phyloP scores from a whole-genome alignment of 106 monocot genomes.

The Chionographis japonica region DNA sequence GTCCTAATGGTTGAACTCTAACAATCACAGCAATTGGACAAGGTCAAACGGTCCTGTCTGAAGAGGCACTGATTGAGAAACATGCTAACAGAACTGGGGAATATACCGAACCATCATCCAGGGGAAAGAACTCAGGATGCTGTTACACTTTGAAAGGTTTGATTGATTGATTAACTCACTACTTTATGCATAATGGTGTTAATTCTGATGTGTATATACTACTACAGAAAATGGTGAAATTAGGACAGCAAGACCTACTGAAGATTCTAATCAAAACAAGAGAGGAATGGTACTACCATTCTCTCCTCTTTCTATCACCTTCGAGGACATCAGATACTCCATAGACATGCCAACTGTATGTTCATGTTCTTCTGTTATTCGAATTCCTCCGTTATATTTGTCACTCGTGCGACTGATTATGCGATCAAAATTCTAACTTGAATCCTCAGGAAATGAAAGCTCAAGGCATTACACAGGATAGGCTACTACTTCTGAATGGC shows the following conservation, averaged over 20 bases:
- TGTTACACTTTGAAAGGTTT: too few relatives aligned
- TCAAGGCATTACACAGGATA: constrained; percentile 10
- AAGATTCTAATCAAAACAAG: too few relatives aligned
- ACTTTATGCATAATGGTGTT: too few relatives aligned
- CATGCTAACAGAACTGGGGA: constrained; percentile 43
- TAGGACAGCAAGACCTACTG: too few relatives aligned
- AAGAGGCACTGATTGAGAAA: constrained; percentile 48
- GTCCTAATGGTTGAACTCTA: background rate
- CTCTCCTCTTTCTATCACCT: constrained; percentile 24
- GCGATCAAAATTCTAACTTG: too few relatives aligned
- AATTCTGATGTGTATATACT: too few relatives aligned
- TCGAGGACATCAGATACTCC: constrained; percentile 20
- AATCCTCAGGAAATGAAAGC: constrained; percentile 20
- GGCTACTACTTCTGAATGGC: constrained; percentile 10
- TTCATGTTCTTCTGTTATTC: background rate
- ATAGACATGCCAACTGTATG: constrained; percentile 19
- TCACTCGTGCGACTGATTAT: too few relatives aligned
- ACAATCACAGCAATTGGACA: constrained; percentile 37
- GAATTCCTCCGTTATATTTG: background rate
- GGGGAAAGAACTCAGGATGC: constrained; percentile 1
- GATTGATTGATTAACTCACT: too few relatives aligned
- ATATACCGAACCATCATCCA: constrained; percentile 13
- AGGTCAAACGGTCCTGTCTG: constrained; percentile 29
- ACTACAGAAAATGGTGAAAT: too few relatives aligned
- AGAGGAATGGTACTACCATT: constrained; percentile 6